phyloP scores from a whole-genome alignment of 1,284 basidiomycete genomes.

The Cryptococcus deneoformans region DNA sequence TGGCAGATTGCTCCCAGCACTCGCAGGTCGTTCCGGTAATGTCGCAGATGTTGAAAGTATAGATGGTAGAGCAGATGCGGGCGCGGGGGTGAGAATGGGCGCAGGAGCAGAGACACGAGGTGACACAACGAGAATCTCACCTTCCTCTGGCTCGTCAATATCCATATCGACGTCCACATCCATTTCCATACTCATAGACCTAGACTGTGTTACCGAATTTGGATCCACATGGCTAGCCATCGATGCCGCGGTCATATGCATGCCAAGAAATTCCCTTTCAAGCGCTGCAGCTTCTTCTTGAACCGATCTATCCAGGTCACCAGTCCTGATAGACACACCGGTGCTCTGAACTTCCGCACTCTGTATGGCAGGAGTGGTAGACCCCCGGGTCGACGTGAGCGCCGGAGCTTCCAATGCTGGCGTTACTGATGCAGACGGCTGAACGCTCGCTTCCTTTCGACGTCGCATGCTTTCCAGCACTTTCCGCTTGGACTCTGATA shows the following conservation, averaged over 20 bases:
- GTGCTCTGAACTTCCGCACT: not conserved
- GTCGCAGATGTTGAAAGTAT: not conserved
- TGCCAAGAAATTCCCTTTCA: slow-evolving; percentile 30
- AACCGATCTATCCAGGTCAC: slow-evolving; percentile 6
- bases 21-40: not conserved
- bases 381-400: not conserved
- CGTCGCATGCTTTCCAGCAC: not conserved
- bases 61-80: not conserved
- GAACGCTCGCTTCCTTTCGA: not conserved
- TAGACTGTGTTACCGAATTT: not conserved
- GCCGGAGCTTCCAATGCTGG: not conserved
- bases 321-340: too few species aligned
- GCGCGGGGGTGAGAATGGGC: not conserved
- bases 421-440: not conserved
- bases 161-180: slow-evolving; percentile 23
- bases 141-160: slow-evolving; percentile 35
- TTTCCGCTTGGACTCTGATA: not conserved
- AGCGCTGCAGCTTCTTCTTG: slow-evolving; percentile 31
- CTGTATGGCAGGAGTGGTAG: too few species aligned
- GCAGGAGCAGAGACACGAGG: not conserved
- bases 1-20: not conserved
- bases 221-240: not conserved
- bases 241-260: slow-evolving; percentile 7
- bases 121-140: slow-evolving; percentile 28
- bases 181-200: not conserved